Conservation (phyloP, 208 protist genomes). For the Leishmania aethiopica region DNA sequence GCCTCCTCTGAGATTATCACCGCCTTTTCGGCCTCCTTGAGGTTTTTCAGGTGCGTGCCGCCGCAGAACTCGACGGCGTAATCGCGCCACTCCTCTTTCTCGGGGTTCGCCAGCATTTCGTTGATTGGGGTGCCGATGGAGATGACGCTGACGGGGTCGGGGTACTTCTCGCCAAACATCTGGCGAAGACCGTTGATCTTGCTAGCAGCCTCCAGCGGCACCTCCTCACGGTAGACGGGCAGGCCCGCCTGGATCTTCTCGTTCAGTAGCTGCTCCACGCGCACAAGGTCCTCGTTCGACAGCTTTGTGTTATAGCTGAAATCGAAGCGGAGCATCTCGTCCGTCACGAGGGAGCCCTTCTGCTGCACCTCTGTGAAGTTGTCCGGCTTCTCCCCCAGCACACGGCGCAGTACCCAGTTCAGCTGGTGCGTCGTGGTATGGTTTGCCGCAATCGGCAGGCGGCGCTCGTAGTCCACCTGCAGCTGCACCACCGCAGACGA, state of each 20-base stretch:
- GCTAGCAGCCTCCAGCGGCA: constrained; percentile 78
- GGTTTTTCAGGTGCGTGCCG: constrained; percentile 93
- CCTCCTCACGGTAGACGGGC: constrained; percentile 89
- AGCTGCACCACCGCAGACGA: constrained; percentile 67
- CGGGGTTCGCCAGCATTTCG: constrained; percentile 87
- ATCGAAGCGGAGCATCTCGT: constrained; percentile 97
- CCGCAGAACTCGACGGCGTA: constrained; percentile 98
- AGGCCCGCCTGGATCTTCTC: constrained; percentile 79
- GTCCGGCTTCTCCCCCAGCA: constrained; percentile 85
- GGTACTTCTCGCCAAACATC: constrained; percentile 99
- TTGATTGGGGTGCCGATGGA: constrained; percentile 94
- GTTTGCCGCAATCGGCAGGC: constrained; percentile 90
- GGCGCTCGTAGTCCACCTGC: constrained; percentile 92
- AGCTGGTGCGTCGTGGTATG: constrained; percentile 98
- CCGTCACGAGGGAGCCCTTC: constrained; percentile 93
- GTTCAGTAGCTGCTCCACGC: constrained; percentile 91
- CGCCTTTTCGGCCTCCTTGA: constrained; percentile 88
- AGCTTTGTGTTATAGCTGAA: constrained; percentile 94
- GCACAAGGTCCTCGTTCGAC: constrained; percentile 76
- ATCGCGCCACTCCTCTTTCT: constrained; percentile 85
- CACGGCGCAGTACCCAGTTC: constrained; percentile 95
- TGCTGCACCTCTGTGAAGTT: constrained; percentile 94
- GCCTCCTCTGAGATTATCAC: constrained; percentile 94
- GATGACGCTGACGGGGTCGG: constrained; percentile 98
- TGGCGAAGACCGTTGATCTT: constrained; percentile 82